phyloP scores from a whole-genome alignment of 768 basidiomycete genomes.

The Favolaschia claudopus region DNA sequence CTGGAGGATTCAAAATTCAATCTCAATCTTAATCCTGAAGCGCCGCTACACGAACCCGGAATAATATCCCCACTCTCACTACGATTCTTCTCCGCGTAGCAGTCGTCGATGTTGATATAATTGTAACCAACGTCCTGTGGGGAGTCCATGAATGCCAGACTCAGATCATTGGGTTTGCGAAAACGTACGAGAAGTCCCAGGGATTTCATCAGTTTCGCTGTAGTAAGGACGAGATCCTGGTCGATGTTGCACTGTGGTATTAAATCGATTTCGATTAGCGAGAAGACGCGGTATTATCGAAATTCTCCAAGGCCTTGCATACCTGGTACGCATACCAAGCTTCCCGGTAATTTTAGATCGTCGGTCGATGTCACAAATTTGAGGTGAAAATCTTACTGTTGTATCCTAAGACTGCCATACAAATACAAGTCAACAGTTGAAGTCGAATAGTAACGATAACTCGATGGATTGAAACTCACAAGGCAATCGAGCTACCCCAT shows the following conservation, averaged over 20 bases:
- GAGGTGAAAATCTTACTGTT: conserved; percentile 17
- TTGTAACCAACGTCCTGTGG: conserved; percentile 65
- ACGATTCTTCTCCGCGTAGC: conserved; percentile 65
- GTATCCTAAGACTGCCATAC: conserved; percentile 26
- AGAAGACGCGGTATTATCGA: too few relatives aligned
- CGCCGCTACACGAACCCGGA: too few relatives aligned
- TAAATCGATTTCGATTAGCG: too few relatives aligned
- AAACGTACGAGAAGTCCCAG: conserved; percentile 58
- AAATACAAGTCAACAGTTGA: neutral
- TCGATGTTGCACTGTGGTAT: conserved; percentile 46
- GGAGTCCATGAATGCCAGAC: too few relatives aligned
- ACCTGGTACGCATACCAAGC: conserved; percentile 29
- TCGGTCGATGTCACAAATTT: neutral
- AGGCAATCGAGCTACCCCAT: conserved; percentile 25
- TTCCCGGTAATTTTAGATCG: neutral
- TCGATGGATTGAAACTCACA: neutral
- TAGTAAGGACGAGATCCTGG: conserved; percentile 57
- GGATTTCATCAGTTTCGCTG: conserved; percentile 60
- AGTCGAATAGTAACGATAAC: neutral
- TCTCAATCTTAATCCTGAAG: too few relatives aligned
- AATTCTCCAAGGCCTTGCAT: too few relatives aligned
- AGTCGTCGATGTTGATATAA: conserved; percentile 71
- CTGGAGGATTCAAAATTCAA: too few relatives aligned
- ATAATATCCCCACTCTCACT: conserved; percentile 60
- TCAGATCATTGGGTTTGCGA: neutral